A percentile compares a stretch with the other conserved stretches of the same genome.
Conservation (phyloP, 345 rosid species). For the Salix purpurea region DNA sequence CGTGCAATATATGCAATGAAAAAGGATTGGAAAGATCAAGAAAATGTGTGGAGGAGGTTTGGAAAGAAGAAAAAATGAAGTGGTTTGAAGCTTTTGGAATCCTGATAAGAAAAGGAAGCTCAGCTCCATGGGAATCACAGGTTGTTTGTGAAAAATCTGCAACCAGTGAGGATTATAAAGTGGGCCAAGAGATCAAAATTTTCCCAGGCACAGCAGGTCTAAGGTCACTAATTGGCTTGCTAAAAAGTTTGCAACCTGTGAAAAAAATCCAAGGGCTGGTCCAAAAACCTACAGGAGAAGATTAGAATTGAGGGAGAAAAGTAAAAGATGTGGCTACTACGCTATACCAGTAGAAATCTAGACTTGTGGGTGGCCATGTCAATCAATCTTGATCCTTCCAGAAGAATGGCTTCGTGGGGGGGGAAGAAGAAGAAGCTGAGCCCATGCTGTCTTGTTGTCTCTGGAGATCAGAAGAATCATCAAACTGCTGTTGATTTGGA, state of each 20-base stretch:
- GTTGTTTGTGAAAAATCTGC: conserved; percentile 41
- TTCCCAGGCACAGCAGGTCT: conserved; percentile 1
- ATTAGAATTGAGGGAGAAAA: not conserved
- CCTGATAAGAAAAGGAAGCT: not conserved
- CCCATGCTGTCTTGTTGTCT: conserved; percentile 26
- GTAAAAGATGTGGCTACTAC: not conserved
- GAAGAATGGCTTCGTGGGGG: conserved; percentile 61
- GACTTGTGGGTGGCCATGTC: not conserved
- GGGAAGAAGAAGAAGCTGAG: conserved; percentile 40
- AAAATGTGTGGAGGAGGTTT: not conserved
- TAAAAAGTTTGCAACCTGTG: conserved; percentile 31
- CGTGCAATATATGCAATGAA: conserved; percentile 14
- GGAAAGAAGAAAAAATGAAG: not conserved
- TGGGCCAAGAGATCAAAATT: not conserved
- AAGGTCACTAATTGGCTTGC: conserved; percentile 11
- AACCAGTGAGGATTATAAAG: conserved; percentile 26
- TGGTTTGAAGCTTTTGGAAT: not conserved
- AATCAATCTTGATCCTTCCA: conserved; percentile 51
- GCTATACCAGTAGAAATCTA: conserved; percentile 1
- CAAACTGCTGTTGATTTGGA: conserved; percentile 33
- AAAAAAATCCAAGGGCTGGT: conserved; percentile 12
- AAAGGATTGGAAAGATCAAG: not conserved
- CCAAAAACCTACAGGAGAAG: conserved; percentile 1
- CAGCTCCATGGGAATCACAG: conserved; percentile 13
- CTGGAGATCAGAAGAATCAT: conserved; percentile 25